phyloP scores from a whole-genome alignment of 345 rosid genomes.

The Eucalyptus tenuipes region DNA sequence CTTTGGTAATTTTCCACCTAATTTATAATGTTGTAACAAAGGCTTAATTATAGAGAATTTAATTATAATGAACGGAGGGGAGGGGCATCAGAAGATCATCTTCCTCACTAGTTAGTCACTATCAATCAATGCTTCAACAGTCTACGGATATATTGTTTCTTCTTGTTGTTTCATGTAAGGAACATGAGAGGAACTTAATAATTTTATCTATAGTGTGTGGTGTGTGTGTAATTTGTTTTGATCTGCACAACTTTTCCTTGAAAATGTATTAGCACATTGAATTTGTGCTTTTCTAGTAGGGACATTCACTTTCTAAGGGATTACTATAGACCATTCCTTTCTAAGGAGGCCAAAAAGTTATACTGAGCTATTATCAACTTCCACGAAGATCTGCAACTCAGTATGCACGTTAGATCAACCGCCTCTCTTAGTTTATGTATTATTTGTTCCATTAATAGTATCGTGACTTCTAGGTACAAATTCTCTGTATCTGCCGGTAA shows the following conservation, averaged over 20 bases:
- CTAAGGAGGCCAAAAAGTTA: constrained; percentile 75
- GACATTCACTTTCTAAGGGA: constrained; percentile 66
- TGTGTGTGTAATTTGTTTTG: not conserved
- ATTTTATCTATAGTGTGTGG: not conserved
- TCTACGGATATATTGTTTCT: not conserved
- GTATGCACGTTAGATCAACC: constrained; percentile 45
- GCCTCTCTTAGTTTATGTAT: not conserved
- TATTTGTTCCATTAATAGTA: not conserved
- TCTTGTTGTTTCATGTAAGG: not conserved
- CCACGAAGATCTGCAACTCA: constrained; percentile 80
- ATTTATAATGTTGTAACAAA: not conserved
- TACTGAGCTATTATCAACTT: constrained; percentile 78
- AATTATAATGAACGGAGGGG: too few species aligned
- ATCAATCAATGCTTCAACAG: not conserved
- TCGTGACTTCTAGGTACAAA: not conserved
- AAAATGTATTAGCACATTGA: not conserved
- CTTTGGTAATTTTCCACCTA: not conserved
- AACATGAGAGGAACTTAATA: not conserved
- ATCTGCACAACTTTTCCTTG: not conserved
- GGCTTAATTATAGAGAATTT: not conserved
- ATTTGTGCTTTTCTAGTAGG: constrained; percentile 16
- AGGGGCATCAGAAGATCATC: too few species aligned
- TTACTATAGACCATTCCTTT: constrained; percentile 58
- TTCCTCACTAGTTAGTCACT: too few species aligned
- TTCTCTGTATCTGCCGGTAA: not conserved